Percentiles rank a stretch among this genome's conserved stretches.
phyloP scores from a whole-genome alignment of 257 asterid species.

The Solanum tarapatanum region DNA sequence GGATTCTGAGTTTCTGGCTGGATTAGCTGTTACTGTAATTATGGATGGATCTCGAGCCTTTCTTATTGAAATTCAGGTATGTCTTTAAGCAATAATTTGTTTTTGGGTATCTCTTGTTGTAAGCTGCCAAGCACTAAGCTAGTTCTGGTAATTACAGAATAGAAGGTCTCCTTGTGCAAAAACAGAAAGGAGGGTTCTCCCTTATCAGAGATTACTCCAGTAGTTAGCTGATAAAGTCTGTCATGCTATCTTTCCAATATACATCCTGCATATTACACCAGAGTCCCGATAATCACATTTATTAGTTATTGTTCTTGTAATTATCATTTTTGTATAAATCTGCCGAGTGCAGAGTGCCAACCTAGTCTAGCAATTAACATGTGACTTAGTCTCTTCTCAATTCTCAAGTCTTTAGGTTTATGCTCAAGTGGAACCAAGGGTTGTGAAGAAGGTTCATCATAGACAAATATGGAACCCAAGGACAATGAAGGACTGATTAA shows the following conservation, averaged over 20 bases:
- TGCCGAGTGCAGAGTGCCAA: neutral
- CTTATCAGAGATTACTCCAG: neutral
- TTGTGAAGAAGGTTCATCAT: neutral
- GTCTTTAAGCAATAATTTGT: neutral
- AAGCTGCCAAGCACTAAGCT: neutral
- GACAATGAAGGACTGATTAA: neutral
- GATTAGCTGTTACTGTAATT: slow-evolving; percentile 79
- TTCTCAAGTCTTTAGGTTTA: neutral
- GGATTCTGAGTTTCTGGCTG: slow-evolving; percentile 75
- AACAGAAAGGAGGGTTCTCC: neutral
- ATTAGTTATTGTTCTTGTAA: neutral
- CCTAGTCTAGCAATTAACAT: neutral
- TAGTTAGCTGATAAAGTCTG: neutral
- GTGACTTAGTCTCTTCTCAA: neutral
- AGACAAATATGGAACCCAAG: neutral
- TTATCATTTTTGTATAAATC: neutral
- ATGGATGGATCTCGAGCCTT: slow-evolving; percentile 91
- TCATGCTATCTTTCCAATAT: neutral
- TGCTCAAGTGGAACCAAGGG: neutral
- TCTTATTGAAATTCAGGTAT: slow-evolving; percentile 79
- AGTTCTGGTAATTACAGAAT: neutral
- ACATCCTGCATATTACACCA: neutral
- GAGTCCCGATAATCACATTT: neutral
- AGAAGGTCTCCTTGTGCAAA: neutral
- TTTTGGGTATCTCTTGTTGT: neutral